Conservation (phyloP, 495 filamentous ascomycete species). For the Evernia prunastri region DNA sequence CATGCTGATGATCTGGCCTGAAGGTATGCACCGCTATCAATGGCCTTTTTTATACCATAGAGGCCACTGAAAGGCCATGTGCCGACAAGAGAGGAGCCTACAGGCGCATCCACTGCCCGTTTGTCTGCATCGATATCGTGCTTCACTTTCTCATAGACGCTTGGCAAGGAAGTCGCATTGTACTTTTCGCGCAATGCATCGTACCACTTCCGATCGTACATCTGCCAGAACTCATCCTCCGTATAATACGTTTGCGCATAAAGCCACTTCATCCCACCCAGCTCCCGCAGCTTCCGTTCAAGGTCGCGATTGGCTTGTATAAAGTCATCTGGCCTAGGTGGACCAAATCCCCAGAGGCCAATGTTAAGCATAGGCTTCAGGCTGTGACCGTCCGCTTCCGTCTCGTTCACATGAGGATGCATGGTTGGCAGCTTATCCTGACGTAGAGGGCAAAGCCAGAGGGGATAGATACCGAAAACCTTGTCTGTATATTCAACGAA, state of each 20-base stretch:
- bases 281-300: slow-evolving; percentile 54
- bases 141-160: slow-evolving; percentile 50
- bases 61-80: slow-evolving; percentile 48
- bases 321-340: slow-evolving; percentile 34
- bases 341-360: slow-evolving; percentile 47
- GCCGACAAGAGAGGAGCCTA: slow-evolving; percentile 17
- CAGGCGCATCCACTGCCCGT: slow-evolving; percentile 20
- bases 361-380: slow-evolving; percentile 45
- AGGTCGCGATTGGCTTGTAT: slow-evolving; percentile 55
- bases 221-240: slow-evolving; percentile 50
- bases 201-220: slow-evolving; percentile 46
- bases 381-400: slow-evolving; percentile 14
- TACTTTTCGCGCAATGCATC: slow-evolving; percentile 45
- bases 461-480: slow-evolving; percentile 46
- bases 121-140: slow-evolving; percentile 28
- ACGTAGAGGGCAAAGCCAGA: slow-evolving; percentile 54
- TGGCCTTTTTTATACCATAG: slow-evolving; percentile 50
- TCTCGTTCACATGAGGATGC: slow-evolving; percentile 33
- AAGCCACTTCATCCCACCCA: slow-evolving; percentile 60
- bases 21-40: slow-evolving; percentile 49
- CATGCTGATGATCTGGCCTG: slow-evolving; percentile 46
- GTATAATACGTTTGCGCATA: slow-evolving; percentile 52
- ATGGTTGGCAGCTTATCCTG: slow-evolving; percentile 30
- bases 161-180: slow-evolving; percentile 41
- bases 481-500: slow-evolving; percentile 45